Evolutionary conservation across 2,329 filamentous ascomycete species (phyloP), one percentile per base, ranked within the genome.

Genomic region (Keithomyces neogunnii): DNA sequence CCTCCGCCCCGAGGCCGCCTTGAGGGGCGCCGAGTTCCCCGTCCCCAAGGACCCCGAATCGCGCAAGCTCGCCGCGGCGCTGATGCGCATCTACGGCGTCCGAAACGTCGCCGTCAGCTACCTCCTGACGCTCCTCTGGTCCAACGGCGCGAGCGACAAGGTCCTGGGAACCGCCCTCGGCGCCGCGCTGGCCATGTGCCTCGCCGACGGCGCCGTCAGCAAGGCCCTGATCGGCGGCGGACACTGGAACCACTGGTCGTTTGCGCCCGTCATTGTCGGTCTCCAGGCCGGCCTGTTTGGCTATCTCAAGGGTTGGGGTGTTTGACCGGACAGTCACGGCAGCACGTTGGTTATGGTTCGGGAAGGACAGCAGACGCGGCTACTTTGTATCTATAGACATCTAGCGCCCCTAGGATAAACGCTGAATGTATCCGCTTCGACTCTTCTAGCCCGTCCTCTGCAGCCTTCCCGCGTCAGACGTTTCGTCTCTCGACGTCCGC

Each of bases 401-500:
- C 19, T 19, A 19, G 19, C 1, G 19, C 19, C 19, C 19, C 19
- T 19, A 19, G 19, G 19, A 19, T 19, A 19, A 19, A 19, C 19
- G 19, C 19, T 19, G 19, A 19, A 19, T 19, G 19, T 19, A 19
- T 19, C 19, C 19, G 19, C 19, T 35, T 35, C 6, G 6, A 35
- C 6, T 6, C 33, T 35, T 35, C 38, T 40, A 40, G 5, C 28
- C n/a, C 40, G 29, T 8, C 26, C 29, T 55, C 47, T 60, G 54
- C 49, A 71, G 54, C 13, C 56, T 60, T 0, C 69, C 71, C 3
- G 72, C 72, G 26, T 60, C 59, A 2, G 54, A 56, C 0, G 91
- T 96, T 73, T 96, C 91, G 63, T 96, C 89, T 19, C 92, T 76
- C 3, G 88, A 85, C 68, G 95, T 88, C 68, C 89, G 95, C 56